Evolutionary conservation across 306 rosid genomes (phyloP).

Genomic region (Alnus rubra): DNA sequence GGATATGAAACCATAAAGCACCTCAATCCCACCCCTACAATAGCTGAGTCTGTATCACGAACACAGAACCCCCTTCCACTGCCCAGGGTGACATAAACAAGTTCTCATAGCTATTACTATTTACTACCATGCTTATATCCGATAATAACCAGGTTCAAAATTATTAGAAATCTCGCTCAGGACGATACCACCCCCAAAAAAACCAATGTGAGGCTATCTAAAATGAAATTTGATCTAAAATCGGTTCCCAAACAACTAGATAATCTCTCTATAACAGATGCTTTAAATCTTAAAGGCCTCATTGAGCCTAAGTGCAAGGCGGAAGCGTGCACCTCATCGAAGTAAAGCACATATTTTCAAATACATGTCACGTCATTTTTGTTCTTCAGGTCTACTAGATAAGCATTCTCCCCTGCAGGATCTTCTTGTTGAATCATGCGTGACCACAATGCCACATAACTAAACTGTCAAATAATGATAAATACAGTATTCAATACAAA

Average conservation of each 20-base stretch:
- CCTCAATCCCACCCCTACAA: not conserved
- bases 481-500: too few relatives aligned
- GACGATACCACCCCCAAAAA: not conserved
- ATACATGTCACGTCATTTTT: not conserved
- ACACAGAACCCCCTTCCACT: not conserved
- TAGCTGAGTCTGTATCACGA: not conserved
- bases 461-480: too few relatives aligned
- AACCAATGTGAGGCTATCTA: not conserved
- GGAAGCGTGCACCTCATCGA: too few relatives aligned
- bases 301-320: too few relatives aligned
- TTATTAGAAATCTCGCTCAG: not conserved
- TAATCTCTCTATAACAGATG: not conserved
- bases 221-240: not conserved
- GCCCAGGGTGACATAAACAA: not conserved
- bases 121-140: not conserved
- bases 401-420: not conserved
- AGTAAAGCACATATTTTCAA: not conserved
- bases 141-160: not conserved
- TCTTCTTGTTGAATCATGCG: not conserved
- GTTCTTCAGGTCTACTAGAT: not conserved
- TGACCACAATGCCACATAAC: too few relatives aligned
- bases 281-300: not conserved
- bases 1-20: not conserved
- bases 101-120: not conserved
- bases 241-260: not conserved